Conservation (phyloP, 1,284 basidiomycete species). For the Fistulinella cinereoalba region DNA sequence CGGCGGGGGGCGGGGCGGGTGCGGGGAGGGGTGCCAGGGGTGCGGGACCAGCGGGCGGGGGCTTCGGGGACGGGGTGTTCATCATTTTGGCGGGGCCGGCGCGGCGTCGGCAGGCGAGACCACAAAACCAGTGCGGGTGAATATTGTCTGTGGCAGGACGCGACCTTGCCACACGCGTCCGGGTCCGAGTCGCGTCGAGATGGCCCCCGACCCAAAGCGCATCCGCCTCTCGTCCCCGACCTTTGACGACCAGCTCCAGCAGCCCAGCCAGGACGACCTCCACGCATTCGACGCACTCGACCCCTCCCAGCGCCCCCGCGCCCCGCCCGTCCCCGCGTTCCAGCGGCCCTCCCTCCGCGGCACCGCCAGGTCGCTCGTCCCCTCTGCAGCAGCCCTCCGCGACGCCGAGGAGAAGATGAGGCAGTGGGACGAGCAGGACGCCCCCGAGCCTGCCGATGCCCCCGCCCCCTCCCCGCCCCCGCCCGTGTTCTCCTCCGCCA, state of each 20-base stretch:
- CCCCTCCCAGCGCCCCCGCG: conserved; percentile 39
- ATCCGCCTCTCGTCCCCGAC: conserved; percentile 66
- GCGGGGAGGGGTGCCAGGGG: conserved; percentile 46
- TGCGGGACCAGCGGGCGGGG: conserved; percentile 56
- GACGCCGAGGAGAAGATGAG: conserved; percentile 54
- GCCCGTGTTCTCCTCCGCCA: conserved; percentile 42
- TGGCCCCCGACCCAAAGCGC: conserved; percentile 40
- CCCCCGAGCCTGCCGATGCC: conserved; percentile 6
- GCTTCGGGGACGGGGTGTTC: conserved; percentile 29
- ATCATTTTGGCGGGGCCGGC: conserved; percentile 28
- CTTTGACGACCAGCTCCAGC: conserved; percentile 56
- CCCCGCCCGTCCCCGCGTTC: conserved; percentile 15
- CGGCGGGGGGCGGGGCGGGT: conserved; percentile 23
- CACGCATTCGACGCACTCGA: conserved; percentile 56
- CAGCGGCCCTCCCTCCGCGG: conserved; percentile 15
- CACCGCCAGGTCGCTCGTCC: conserved; percentile 36
- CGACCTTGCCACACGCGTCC: too few relatives aligned
- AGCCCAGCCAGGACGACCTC: conserved; percentile 56
- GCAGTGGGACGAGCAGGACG: conserved; percentile 46
- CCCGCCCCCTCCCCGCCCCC: conserved; percentile 36
- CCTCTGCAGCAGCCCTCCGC: conserved; percentile 57
- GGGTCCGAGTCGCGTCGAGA: background rate
- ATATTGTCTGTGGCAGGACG: conserved; percentile 22
- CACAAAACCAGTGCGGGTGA: conserved; percentile 26
- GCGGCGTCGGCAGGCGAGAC: conserved; percentile 10